Evolutionary conservation across 1,284 basidiomycete species (phyloP).

Genomic region (Abortiporus biennis): DNA sequence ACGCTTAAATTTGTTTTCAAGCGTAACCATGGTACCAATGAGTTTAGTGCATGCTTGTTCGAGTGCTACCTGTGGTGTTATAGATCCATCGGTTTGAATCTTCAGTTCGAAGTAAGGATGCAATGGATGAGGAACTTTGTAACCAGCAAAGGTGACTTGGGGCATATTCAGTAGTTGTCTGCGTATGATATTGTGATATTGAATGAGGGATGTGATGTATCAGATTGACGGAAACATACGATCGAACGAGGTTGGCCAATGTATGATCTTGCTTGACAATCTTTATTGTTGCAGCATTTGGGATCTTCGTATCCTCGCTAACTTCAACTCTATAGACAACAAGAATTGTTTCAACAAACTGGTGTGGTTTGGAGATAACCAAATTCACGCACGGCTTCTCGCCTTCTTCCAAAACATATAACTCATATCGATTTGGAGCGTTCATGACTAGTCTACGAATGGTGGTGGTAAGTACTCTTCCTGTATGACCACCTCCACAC

Average conservation of each 20-base stretch:
- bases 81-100: conserved; percentile 88
- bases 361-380: neutral
- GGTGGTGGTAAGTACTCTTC: neutral
- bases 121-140: conserved; percentile 96
- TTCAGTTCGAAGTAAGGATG: conserved; percentile 93
- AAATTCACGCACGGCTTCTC: conserved; percentile 76
- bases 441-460: conserved; percentile 55
- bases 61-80: conserved; percentile 80
- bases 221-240: conserved; percentile 50
- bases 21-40: conserved; percentile 66
- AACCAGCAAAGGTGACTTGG: conserved; percentile 90
- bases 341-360: conserved; percentile 5
- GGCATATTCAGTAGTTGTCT: conserved; percentile 87
- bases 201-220: no score
- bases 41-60: conserved; percentile 82
- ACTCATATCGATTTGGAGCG: conserved; percentile 88
- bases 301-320: conserved; percentile 94
- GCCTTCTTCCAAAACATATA: conserved; percentile 88
- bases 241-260: conserved; percentile 90
- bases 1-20: conserved; percentile 70
- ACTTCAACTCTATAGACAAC: conserved; percentile 72
- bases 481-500: no score
- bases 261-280: conserved; percentile 98
- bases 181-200: conserved; percentile 8
- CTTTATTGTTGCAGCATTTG: conserved; percentile 92